Conservation (phyloP, 352 stramenopile species). For the Globisporangium uncinulatum region DNA sequence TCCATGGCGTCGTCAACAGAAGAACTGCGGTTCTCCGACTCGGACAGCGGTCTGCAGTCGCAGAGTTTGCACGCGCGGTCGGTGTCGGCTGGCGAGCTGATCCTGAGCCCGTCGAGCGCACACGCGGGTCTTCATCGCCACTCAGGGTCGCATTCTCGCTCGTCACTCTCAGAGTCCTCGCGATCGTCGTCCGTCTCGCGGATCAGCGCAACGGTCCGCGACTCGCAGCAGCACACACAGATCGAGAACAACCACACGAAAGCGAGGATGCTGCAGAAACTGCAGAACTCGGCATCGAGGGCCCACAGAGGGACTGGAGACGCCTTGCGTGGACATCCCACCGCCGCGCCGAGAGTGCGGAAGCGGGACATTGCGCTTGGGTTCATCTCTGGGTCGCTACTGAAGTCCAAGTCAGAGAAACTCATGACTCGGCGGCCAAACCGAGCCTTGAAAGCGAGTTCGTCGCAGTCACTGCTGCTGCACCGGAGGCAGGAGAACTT, state of each 20-base stretch:
- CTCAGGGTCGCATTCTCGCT: constrained; percentile 29
- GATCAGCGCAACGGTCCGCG: constrained; percentile 27
- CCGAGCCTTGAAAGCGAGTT: constrained; percentile 12
- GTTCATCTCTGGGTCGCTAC: constrained; percentile 37
- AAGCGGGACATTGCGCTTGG: constrained; percentile 68
- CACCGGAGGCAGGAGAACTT: constrained; percentile 86
- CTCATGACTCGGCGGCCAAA: constrained; percentile 19
- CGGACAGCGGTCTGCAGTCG: background rate
- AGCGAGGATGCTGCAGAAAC: constrained; percentile 53
- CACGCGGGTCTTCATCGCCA: constrained; percentile 8
- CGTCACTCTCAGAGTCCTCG: constrained; percentile 26
- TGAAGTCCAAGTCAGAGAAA: constrained; percentile 28
- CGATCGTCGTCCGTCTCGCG: constrained; percentile 24
- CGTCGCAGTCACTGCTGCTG: constrained; percentile 10
- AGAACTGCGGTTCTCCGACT: constrained; percentile 6
- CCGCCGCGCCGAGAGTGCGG: constrained; percentile 29
- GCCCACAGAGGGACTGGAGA: constrained; percentile 2
- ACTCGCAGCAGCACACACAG: constrained; percentile 37
- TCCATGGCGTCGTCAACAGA: background rate
- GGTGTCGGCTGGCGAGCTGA: constrained; percentile 5
- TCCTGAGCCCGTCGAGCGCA: constrained; percentile 2
- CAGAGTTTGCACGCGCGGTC: constrained; percentile 10
- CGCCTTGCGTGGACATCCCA: background rate
- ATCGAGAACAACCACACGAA: constrained; percentile 64
- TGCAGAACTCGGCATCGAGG: constrained; percentile 38